Base-by-base conservation (phyloP, 345 rosid genomes). In the Sisymbrium irio region DNA sequence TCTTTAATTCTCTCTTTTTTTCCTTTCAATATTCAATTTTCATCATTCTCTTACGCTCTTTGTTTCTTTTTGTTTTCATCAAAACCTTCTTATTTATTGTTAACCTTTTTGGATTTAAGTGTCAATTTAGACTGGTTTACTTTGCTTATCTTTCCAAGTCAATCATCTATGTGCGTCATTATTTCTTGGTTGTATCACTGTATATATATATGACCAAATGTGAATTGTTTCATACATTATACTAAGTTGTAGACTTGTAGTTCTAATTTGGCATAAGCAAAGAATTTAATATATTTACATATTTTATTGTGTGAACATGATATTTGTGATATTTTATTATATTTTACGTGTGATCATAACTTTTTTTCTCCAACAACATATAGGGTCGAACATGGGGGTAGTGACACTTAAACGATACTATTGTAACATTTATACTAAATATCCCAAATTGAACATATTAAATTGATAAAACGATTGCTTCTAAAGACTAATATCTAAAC, bases 71-170 rank as follows among this genome's bases (percentile, higher is more conserved):
- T 54, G 65, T 62, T 76, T 61, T 69, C 58, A 69, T 54, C 18
- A 55, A 63, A 51, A 28, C 20, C 18, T 67, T 59, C 54, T 51
- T 61, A 60, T 44, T 68, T 69, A n/a, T 51, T 33, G 46, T 25
- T 76, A 62, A 62, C 25, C 79, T 62, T 76, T 76, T 62, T 54
- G 58, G 75, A 76, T 62, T 62, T 62, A 62, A 62, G 70, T 69
- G 75, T 76, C 11, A 40, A 75, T 67, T 50, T 50, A 42, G n/a
- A 62, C 42, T 42, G 62, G 27, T 15, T 62, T 33, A 19, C 9
- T 51, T 61, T 51, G 19, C 49, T 75, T 51, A 42, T 51, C 50
- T 61, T 75, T 42, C 22, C 40, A 60, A 66, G 53, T 47, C 60
- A 66, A 51, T 65, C 51, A 46, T 46, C 41, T 58, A 18, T 17